Evolutionary conservation across 2,329 filamentous ascomycete genomes (phyloP), one percentile per base, ranked within the genome.

Genomic region (Leptographium radiaticola): DNA sequence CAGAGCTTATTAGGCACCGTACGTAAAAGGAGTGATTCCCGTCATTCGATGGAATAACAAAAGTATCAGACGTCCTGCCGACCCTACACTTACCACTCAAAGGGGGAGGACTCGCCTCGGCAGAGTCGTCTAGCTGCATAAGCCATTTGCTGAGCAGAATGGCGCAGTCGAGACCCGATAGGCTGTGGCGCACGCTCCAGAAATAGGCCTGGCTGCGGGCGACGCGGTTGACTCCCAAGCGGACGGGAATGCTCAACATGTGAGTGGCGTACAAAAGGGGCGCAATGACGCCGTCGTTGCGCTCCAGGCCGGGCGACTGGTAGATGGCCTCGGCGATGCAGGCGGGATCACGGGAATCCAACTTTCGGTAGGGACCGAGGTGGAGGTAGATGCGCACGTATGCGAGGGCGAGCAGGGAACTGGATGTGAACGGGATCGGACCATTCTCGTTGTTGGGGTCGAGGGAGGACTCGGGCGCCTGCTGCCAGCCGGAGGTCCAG

Each of bases 101-200:
- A 11, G 42, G 42, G 9, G 42, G 42, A 43, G 42, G 15, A 11
- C 4, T 15, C 10, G n/a, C 11, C 18, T 43, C 42, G n/a, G 42
- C 42, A 11, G 42, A 11, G 8, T 15, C n/a, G 18, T 15, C 45
- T 3, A 58, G 40, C 25, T 57, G 60, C 2, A 43, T 20, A 1
- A 70, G 64, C 73, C 72, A 75, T 54, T 71, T 69, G 12, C 43
- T 46, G 6, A 55, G 39, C 11, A 55, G 47, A 65, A 75, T 60
- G 0, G 75, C 75, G 53, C 75, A 78, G 58, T 77, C 75, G 16
- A 78, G 62, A 55, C 71, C 75, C 62, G 73, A 76, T 7, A 79
- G 64, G 1, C 74, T 74, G 58, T 79, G 75, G 58, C 77, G 74
- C 33, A 78, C 73, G 40, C 71, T 74, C 76, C 75, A 79, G 60